These are phyloP conservation scores for Cyberlindnera xishuangbannaensis DNA, from an alignment of 805 yeast species.

Conservation along the genomic window DNA sequence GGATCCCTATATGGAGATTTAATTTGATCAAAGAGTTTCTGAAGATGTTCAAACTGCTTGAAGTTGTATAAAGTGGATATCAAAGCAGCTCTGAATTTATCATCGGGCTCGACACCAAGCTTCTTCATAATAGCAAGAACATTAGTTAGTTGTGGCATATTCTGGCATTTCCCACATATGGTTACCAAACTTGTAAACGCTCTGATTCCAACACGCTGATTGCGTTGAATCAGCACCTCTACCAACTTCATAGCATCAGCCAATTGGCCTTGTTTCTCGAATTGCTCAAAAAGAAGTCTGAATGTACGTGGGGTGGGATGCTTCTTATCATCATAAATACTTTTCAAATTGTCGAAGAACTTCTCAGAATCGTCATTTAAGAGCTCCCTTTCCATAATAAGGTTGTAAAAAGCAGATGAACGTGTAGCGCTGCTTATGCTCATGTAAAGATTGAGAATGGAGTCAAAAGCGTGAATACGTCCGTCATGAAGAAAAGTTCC, in stretches of 20 bases:
- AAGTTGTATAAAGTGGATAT: conserved; percentile 11
- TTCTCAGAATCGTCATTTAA: not conserved
- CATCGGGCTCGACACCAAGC: conserved; percentile 10
- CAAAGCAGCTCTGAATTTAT: conserved; percentile 10
- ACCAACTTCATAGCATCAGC: conserved; percentile 14
- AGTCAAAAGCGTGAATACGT: conserved; percentile 8
- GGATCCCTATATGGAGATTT: conserved; percentile 2
- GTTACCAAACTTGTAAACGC: conserved; percentile 10
- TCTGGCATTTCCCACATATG: conserved; percentile 13
- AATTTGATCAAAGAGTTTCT: conserved; percentile 5
- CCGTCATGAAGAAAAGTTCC: not conserved
- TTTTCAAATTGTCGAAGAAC: conserved; percentile 5
- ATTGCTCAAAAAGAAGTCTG: conserved; percentile 13
- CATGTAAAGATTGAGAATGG: conserved; percentile 1
- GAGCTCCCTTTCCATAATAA: conserved; percentile 10
- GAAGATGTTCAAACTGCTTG: conserved; percentile 11
- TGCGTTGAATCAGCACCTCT: conserved; percentile 11
- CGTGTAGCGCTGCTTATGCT: too few species aligned
- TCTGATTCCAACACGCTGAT: conserved; percentile 1
- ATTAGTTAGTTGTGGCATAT: conserved; percentile 6
- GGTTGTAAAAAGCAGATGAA: conserved; percentile 4
- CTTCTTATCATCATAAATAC: conserved; percentile 3
- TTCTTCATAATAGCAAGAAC: conserved; percentile 12
- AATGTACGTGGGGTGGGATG: conserved; percentile 15
- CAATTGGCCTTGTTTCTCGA: conserved; percentile 18